Base-by-base conservation (phyloP, 2,329 filamentous ascomycete species). In the Helotiales sp. region DNA sequence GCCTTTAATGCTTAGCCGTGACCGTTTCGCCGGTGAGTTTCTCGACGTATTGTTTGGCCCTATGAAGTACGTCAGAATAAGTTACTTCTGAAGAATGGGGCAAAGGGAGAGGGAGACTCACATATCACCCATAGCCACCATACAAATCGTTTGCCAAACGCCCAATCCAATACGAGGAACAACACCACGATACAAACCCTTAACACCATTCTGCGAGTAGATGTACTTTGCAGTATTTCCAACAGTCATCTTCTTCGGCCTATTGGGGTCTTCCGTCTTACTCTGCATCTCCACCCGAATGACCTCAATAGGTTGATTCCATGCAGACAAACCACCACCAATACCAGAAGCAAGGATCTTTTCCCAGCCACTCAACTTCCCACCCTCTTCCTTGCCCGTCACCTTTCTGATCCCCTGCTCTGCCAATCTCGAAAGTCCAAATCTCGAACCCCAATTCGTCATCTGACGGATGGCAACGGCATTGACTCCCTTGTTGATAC, bases 261-360 rank as follows among this genome's bases (percentile, higher is more conserved):
- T 89, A 82, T 98, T 98, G 60, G 95, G 93, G 74, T 99, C 95
- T 69, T 90, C 91, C 70, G 89, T 97, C 87, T 97, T 98, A 81
- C 91, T 96, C 86, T 99, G 95, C 91, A 99, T 97, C 85, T 99
- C 95, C 62, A 99, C 93, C 65, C 95, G 91, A 74, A 99, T 97
- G 74, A 99, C 95, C 85, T 99, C 95, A 74, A 99, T 99, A 63
- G 95, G 95, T 83, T 99, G 95, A 79, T 99, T 99, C 95, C 95
- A 99, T 65, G 95, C 95, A 63, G 87, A 92, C 70, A 99, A 82
- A 73, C 95, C 95, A 84, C 95, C 95, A 79, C 95, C 95, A 9
- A 99, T 74, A 65, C 86, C 85, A 63, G 88, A 91, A 48, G 95
- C 93, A 57, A 91, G 74, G 72, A 99, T 88, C 85, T 98, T 98